Percentiles rank a stretch among this genome's conserved stretches.
These are phyloP conservation scores for Rhizopus delemar DNA, from an alignment of 371 early-diverging fungal genomes.

Conservation along the genomic window DNA sequence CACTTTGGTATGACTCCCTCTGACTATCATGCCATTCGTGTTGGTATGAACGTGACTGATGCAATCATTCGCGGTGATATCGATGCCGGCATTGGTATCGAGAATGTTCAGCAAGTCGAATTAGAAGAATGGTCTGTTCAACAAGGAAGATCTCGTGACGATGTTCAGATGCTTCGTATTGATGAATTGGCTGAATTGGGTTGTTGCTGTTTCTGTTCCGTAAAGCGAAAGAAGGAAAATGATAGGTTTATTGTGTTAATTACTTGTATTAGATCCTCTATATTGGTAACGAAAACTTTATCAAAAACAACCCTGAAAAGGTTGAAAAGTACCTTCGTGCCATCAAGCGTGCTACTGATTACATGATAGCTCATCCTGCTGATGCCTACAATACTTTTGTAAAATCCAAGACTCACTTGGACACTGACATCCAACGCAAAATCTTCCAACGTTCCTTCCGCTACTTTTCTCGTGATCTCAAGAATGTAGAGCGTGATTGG, in stretches of 20 bases:
- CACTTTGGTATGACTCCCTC: constrained; percentile 62
- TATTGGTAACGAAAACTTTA: constrained; percentile 67
- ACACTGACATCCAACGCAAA: constrained; percentile 55
- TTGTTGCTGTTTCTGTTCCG: constrained; percentile 71
- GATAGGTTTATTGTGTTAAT: neutral
- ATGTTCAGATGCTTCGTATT: constrained; percentile 68
- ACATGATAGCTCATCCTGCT: constrained; percentile 57
- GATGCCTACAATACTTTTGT: constrained; percentile 56
- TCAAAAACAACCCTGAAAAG: constrained; percentile 59
- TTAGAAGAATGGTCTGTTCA: constrained; percentile 66
- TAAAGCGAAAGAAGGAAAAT: constrained; percentile 19
- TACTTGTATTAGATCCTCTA: constrained; percentile 49
- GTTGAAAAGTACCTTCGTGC: constrained; percentile 59
- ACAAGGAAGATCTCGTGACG: constrained; percentile 53
- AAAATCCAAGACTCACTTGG: constrained; percentile 65
- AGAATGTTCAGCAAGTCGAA: constrained; percentile 70
- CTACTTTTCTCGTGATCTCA: constrained; percentile 61
- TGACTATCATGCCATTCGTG: constrained; percentile 65
- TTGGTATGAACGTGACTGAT: constrained; percentile 69
- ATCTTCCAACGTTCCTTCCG: constrained; percentile 67
- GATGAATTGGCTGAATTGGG: constrained; percentile 68
- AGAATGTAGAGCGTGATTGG: constrained; percentile 72
- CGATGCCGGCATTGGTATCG: constrained; percentile 73
- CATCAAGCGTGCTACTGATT: constrained; percentile 55
- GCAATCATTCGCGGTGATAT: constrained; percentile 64